Percentiles rank a stretch among this genome's conserved stretches.
Evolutionary conservation across 495 filamentous ascomycete species (phyloP).

Genomic region (Penicillium daleae): DNA sequence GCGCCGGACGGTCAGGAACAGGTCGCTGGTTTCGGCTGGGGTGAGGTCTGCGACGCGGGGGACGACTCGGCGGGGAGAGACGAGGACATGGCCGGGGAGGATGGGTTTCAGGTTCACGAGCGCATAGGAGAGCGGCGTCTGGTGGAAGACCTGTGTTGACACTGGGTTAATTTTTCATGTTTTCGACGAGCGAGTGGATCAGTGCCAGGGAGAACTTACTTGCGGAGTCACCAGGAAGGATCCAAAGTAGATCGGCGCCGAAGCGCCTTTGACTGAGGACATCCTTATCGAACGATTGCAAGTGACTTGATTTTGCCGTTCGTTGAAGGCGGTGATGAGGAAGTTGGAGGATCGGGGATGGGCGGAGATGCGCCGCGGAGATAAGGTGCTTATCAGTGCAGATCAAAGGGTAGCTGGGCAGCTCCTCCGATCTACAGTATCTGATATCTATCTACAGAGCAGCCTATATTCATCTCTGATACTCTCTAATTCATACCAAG

Average conservation of each 20-base stretch:
- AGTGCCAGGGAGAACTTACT: slow-evolving; percentile 25
- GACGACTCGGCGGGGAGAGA: slow-evolving; percentile 63
- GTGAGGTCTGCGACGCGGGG: slow-evolving; percentile 77
- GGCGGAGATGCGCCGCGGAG: slow-evolving; percentile 6
- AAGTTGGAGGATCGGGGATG: slow-evolving; percentile 7
- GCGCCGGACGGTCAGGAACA: slow-evolving; percentile 82
- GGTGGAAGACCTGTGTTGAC: slow-evolving; percentile 73
- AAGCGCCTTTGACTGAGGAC: slow-evolving; percentile 34
- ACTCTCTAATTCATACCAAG: background rate
- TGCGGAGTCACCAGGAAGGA: slow-evolving; percentile 52
- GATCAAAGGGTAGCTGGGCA: background rate
- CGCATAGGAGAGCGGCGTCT: slow-evolving; percentile 75
- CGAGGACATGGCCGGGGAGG: slow-evolving; percentile 89
- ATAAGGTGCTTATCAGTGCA: slow-evolving; percentile 14
- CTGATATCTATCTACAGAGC: background rate
- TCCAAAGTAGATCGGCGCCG: slow-evolving; percentile 48
- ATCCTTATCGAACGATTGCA: slow-evolving; percentile 13
- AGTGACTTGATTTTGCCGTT: background rate
- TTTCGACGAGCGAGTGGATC: background rate
- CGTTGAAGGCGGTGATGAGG: background rate
- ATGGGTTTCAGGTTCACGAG: slow-evolving; percentile 95
- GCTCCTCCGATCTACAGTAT: background rate
- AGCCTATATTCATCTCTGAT: background rate
- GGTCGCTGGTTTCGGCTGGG: slow-evolving; percentile 72
- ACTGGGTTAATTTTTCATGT: slow-evolving; percentile 7